Evolutionary conservation across 2,329 filamentous ascomycete genomes (phyloP), one percentile per base, ranked within the genome.

Genomic region (Fusarium sp.): DNA sequence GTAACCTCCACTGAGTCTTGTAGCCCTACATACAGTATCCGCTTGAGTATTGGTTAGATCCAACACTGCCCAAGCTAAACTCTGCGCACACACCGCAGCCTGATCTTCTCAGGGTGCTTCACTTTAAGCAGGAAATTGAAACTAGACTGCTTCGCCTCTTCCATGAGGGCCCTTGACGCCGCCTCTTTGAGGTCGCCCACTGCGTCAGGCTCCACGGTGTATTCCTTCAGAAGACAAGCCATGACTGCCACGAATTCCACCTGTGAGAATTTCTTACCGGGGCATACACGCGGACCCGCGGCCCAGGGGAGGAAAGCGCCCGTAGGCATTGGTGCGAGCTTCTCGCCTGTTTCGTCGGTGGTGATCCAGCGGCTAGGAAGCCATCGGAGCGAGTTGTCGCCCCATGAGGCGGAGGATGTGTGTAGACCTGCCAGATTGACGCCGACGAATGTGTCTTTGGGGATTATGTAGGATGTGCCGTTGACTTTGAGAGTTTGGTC

Each of bases 191-290:
- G 50, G 20, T 37, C 65, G 15, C 50, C 68, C 10, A 44, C 48
- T n/a, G 47, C 50, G 10, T 70, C 59, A 4, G 69, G 69, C 57
- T 71, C 69, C 53, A 71, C 68, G 20, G 24, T 53, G 31, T 69
- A 70, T 7, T 54, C 57, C 47, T 67, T 67, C 16, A 70, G 35
- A 10, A 73, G 49, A 6, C 61, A 59, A 10, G 68, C 68, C 50
- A 73, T 46, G 26, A 69, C 66, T 16, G 70, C 71, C 24, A 73
- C 71, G 29, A 73, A 73, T 23, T 73, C 71, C 7, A 72, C 71
- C 24, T 73, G 71, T 2, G 71, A 73, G 39, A 73, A 73, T 58
- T 72, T 72, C 43, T 66, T 73, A 23, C 71, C 71, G 5, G 68
- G 68, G 39, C 69, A 72, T 2, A 67, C 62, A 20, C 69, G 68